Percentiles rank a stretch among this genome's conserved stretches.
These are phyloP conservation scores for Naegleria gruberi DNA, from an alignment of 208 protist species.

Conservation along the genomic window DNA sequence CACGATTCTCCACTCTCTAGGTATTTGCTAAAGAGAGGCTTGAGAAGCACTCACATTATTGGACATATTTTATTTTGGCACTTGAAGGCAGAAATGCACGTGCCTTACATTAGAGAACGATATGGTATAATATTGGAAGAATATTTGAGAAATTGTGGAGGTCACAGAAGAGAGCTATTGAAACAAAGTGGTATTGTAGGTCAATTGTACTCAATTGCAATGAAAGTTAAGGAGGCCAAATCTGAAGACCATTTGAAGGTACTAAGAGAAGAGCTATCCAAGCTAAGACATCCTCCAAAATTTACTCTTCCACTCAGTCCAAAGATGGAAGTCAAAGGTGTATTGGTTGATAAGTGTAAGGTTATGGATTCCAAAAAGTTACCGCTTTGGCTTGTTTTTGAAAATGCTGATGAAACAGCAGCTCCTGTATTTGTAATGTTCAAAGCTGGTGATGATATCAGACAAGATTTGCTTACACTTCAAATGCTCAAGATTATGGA, in stretches of 20 bases:
- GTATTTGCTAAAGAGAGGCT: constrained; percentile 58
- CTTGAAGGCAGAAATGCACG: constrained; percentile 67
- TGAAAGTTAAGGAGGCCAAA: constrained; percentile 46
- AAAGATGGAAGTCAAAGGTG: constrained; percentile 52
- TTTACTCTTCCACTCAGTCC: constrained; percentile 63
- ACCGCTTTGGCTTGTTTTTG: constrained; percentile 76
- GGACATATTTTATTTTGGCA: constrained; percentile 62
- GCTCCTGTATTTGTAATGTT: constrained; percentile 48
- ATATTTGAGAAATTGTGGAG: neutral
- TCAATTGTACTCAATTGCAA: constrained; percentile 49
- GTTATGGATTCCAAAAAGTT: constrained; percentile 84
- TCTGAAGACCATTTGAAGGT: constrained; percentile 46
- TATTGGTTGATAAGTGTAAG: constrained; percentile 73
- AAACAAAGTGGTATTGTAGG: constrained; percentile 43
- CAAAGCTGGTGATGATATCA: constrained; percentile 81
- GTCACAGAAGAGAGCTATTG: neutral
- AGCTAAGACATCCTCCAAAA: constrained; percentile 48
- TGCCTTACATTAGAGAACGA: constrained; percentile 57
- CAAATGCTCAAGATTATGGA: constrained; percentile 86
- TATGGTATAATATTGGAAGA: constrained; percentile 65
- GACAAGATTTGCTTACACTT: constrained; percentile 82
- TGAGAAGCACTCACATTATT: constrained; percentile 59
- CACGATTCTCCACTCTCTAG: constrained; percentile 57
- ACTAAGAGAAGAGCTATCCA: constrained; percentile 44
- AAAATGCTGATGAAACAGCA: constrained; percentile 54